phyloP scores from a whole-genome alignment of 352 stramenopile species.

The Blastocystis sp. region DNA sequence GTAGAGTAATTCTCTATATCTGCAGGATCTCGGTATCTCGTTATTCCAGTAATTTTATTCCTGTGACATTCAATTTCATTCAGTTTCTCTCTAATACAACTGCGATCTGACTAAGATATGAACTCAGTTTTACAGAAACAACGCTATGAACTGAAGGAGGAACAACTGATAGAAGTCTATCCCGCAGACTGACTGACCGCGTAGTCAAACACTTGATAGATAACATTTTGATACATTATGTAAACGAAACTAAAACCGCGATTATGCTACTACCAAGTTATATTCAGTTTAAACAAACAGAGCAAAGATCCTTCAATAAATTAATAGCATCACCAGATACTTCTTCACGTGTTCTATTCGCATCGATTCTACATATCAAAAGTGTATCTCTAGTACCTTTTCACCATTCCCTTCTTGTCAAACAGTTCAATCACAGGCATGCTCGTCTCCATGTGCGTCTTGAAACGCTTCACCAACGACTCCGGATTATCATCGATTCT shows the following conservation, averaged over 20 bases:
- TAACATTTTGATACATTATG: background rate
- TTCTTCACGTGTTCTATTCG: conserved; percentile 27
- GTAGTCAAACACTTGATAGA: background rate
- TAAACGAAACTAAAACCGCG: too few species aligned
- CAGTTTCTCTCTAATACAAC: background rate
- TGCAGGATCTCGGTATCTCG: background rate
- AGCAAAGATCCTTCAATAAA: background rate
- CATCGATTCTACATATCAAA: background rate
- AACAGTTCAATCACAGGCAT: conserved; percentile 69
- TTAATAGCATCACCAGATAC: conserved; percentile 16
- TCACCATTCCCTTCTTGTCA: conserved; percentile 59
- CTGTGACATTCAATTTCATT: background rate
- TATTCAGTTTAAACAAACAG: background rate
- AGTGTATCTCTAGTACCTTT: background rate
- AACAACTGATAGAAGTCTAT: background rate
- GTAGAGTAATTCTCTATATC: background rate
- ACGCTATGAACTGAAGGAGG: background rate
- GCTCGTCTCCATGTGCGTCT: conserved; percentile 76
- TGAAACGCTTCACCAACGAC: conserved; percentile 88
- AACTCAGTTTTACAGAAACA: background rate
- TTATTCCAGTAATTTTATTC: background rate
- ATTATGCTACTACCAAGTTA: background rate
- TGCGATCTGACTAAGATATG: too few species aligned
- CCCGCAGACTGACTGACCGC: background rate
- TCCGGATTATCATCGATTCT: conserved; percentile 92